Base-by-base conservation (phyloP, 495 filamentous ascomycete genomes). In the Penicillium egyptiacum region DNA sequence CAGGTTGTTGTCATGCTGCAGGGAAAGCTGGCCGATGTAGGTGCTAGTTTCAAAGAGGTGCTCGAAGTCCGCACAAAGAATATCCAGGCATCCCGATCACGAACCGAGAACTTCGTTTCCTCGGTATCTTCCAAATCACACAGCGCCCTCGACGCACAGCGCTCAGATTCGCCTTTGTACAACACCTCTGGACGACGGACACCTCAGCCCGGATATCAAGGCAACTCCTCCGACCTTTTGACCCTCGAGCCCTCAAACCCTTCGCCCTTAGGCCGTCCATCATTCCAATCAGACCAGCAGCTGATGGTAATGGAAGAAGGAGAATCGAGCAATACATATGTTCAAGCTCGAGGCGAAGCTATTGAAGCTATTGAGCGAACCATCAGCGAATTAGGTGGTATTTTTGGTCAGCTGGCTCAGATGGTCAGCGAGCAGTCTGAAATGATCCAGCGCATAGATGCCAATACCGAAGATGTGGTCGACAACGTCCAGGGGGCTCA, bases 361-460 rank as follows among this genome's bases (percentile, higher is more conserved):
- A 98, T 98, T 62, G 94, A 97, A 68, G 88, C 91, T 10, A 98
- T 98, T 53, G 94, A 98, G 72, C 84, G 89, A 49, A 98, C 94
- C 6, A 98, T 98, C 62, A 87, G 80, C 57, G 94, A 98, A 70
- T 79, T 98, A 2, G 94, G 94, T 10, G 89, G 92, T 2, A 96
- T 98, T 30, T 98, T 98, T 64, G 92, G 93, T 1, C 94, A 98
- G 71, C 74, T 98, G n/a, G 92, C 94, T 31, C 83, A 88, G 67
- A 97, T 98, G 95, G 94, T 98, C 41, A 90, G 87, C 60, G 95
- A 98, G 71, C 94, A 98, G 71, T 89, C 89, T 51, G 94, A 96
- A 70, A 95, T 93, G 87, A 92, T 95, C 45, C 88, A 84, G 70
- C 82, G 90, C 28, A 95, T 95, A 58, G 94, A 98, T 64, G 92